phyloP scores from a whole-genome alignment of 1,284 basidiomycete genomes.

The Salmacisia buchloeana region DNA sequence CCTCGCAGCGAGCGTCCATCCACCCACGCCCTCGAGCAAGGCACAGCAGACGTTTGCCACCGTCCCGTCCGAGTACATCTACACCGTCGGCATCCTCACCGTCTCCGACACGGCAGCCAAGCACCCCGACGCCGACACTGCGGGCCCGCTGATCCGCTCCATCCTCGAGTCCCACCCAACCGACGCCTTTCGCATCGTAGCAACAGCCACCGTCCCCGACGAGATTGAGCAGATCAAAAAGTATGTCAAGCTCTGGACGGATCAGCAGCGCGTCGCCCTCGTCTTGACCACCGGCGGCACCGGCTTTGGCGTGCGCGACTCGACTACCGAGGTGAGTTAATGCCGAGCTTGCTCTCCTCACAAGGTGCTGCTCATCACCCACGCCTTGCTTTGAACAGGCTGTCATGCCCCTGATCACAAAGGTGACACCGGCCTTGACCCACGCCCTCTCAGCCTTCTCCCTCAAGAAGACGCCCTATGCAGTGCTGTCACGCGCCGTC shows the following conservation, averaged over 20 bases:
- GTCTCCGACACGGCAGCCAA: slow-evolving; percentile 32
- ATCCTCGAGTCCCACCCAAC: slow-evolving; percentile 10
- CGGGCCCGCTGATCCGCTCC: slow-evolving; percentile 25
- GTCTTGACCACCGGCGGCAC: slow-evolving; percentile 75
- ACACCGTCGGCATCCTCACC: slow-evolving; percentile 16
- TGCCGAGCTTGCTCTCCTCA: slow-evolving; percentile 3
- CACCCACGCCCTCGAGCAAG: background rate
- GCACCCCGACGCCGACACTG: slow-evolving; percentile 21
- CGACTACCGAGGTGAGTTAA: slow-evolving; percentile 67
- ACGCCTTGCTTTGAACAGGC: slow-evolving; percentile 53
- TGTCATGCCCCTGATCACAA: slow-evolving; percentile 65
- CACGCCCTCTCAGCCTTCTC: slow-evolving; percentile 68
- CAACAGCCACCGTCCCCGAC: slow-evolving; percentile 21
- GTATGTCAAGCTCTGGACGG: slow-evolving; percentile 17
- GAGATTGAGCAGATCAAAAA: slow-evolving; percentile 13
- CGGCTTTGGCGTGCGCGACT: slow-evolving; percentile 71
- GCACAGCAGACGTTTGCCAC: background rate
- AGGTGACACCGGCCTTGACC: slow-evolving; percentile 70
- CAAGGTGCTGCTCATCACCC: background rate
- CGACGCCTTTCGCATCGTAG: slow-evolving; percentile 14
- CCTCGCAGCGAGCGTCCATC: background rate
- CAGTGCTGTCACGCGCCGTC: slow-evolving; percentile 72
- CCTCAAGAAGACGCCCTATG: slow-evolving; percentile 68
- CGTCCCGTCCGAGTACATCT: slow-evolving; percentile 1
- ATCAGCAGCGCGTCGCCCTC: slow-evolving; percentile 15